These are phyloP conservation scores for Vitis hybrid DNA, from an alignment of 177 flowering plant genomes.

Conservation along the genomic window DNA sequence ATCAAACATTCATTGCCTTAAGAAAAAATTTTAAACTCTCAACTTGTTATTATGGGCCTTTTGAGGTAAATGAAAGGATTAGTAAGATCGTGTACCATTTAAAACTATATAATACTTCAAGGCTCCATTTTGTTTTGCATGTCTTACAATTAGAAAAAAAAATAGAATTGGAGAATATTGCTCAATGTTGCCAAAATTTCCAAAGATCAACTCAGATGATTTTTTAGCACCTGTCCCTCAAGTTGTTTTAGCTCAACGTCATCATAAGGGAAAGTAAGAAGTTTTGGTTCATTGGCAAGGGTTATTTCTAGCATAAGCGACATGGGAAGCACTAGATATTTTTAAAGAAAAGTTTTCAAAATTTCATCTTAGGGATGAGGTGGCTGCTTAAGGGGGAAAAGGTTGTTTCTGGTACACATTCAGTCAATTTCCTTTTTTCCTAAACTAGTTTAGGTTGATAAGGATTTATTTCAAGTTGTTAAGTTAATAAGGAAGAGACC, in stretches of 20 bases:
- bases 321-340: not conserved
- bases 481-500: too few species aligned
- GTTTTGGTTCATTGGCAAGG: conserved; percentile 1
- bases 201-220: too few species aligned
- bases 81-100: not conserved
- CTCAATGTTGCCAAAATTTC: not conserved
- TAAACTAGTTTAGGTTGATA: too few species aligned
- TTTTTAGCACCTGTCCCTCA: not conserved
- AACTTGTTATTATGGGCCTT: not conserved
- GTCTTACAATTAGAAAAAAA: too few species aligned
- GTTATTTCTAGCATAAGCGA: not conserved
- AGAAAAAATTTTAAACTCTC: conserved; percentile 1
- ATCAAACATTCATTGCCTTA: not conserved
- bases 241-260: not conserved
- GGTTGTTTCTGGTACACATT: too few species aligned
- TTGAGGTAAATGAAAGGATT: not conserved
- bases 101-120: not conserved
- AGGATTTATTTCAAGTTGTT: too few species aligned
- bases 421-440: too few species aligned
- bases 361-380: conserved; percentile 3
- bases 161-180: not conserved
- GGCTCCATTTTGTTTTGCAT: too few species aligned
- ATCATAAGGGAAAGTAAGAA: not conserved
- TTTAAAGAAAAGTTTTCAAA: not conserved
- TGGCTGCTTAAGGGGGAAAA: not conserved